Evolutionary conservation across 208 protist genomes (phyloP), one percentile per base, ranked within the genome.

Genomic region (Leishmania tropica): DNA sequence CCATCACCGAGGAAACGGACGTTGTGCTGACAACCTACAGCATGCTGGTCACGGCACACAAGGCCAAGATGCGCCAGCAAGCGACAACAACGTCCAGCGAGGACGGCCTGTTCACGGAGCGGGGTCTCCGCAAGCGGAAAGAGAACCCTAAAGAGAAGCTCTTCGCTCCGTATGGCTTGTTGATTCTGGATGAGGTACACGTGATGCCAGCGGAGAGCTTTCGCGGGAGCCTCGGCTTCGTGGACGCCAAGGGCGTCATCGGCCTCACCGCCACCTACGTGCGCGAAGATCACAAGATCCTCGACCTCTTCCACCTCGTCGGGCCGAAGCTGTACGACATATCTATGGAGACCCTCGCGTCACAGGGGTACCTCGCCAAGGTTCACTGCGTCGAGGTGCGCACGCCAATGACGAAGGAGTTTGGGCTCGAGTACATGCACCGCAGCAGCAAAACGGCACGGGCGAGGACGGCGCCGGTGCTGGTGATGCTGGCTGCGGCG

Each of bases 251-350:
- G 84, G 99, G 96, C 75, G 99, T 99, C 80, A 85, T 99, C 3
- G 99, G 99, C 47, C 95, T 99, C 13, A 99, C 99, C 17, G 98
- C 96, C 37, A 99, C 97, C 28, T 96, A 97, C 80, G 94, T 98
- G 15, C 92, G 96, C 24, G 99, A 99, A 87, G 99, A 99, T 91
- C 91, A 99, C 60, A 98, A 97, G 77, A 99, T 99, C 76, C 87
- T 93, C 21, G 98, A 99, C 85, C 87, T 99, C 2, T 99, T 99
- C 73, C 99, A 99, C 87, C 92, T 99, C 10, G 99, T 99, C 67
- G 99, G 99, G 3, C 99, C 99, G 21, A 99, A 99, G 86, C 90
- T 99, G 54, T 99, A 99, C 88, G 99, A 99, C 71, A 98, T 99
- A 0, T 99, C 99, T 70, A 99, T 99, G 99, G 96, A 99, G 65